phyloP scores from a whole-genome alignment of 1,139 yeast genomes.

The Chernovozyma aurita region DNA sequence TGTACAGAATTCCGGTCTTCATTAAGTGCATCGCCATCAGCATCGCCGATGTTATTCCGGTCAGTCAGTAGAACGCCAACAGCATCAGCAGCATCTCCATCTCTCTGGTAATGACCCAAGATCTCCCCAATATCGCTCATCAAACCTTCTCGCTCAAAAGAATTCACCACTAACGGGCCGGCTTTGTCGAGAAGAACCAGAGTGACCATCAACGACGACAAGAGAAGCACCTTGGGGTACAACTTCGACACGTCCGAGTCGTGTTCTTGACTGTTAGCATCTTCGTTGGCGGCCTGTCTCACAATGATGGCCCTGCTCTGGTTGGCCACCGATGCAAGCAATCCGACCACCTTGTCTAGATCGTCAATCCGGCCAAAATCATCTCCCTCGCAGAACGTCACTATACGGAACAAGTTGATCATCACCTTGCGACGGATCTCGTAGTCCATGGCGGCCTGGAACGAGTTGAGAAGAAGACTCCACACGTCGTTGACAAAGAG shows the following conservation, averaged over 20 bases:
- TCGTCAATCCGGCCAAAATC: slow-evolving; percentile 18
- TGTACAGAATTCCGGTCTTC: no score
- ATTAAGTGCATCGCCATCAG: no score
- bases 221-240: slow-evolving; percentile 4
- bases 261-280: no score
- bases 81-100: no score
- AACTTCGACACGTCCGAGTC: no score
- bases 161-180: slow-evolving; percentile 39
- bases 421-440: slow-evolving; percentile 60
- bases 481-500: slow-evolving; percentile 31
- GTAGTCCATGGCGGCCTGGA: slow-evolving; percentile 71
- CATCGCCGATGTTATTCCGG: no score
- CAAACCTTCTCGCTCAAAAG: slow-evolving; percentile 71
- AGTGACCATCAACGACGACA: slow-evolving; percentile 21
- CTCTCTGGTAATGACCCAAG: slow-evolving; percentile 10
- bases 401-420: slow-evolving; percentile 52
- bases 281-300: no score
- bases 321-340: slow-evolving; percentile 68
- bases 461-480: slow-evolving; percentile 62
- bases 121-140: slow-evolving; percentile 44
- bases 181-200: slow-evolving; percentile 41
- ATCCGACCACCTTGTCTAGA: slow-evolving; percentile 34
- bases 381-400: slow-evolving; percentile 22
- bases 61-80: no score
- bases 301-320: slow-evolving; percentile 42